Evolutionary conservation across 2,329 filamentous ascomycete species (phyloP), one percentile per base, ranked within the genome.

Genomic region (Diplodia sapinea): DNA sequence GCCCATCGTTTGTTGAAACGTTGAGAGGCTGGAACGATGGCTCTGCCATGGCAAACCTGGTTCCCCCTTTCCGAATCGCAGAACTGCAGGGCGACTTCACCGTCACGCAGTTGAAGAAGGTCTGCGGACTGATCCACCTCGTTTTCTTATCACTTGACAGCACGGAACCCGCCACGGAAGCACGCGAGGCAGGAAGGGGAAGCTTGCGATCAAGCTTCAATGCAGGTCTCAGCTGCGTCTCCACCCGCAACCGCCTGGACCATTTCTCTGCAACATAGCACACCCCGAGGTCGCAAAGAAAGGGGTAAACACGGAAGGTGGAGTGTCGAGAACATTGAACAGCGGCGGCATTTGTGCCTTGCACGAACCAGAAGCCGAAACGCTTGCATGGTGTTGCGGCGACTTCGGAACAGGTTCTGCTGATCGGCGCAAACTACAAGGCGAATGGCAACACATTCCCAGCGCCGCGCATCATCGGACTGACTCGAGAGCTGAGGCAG

Each of bases 101-200:
- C 26, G 26, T 26, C 26, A 26, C 26, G 4, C 26, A 26, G 26
- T 26, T 26, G 4, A 4, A 4, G 26, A 26, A 4, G 4, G 26
- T 26, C 26, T 3, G 40, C 15, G 17, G 40, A 43, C 40, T 17
- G 40, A 43, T 43, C 17, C 40, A 47, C 43, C 43, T 47, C 43
- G 43, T 20, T 56, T 26, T 17, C 56, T 59, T 59, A 59, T 59
- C 56, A 59, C 38, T 59, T 47, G 56, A 38, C 56, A 47, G 38
- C 26, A 40, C 56, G 43, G 23, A 43, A 38, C n/a, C 17, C 43
- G 17, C 23, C 55, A 23, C 36, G 38, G 36, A 29, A 5, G 1
- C n/a, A 11, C 17, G 36, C 55, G 36, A 38, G 13, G 36, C 38
- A 23, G 12, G 23, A 43, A 26, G 12, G n/a, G 57, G 57, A 62